A percentile compares a stretch with the other conserved stretches of the same genome.
These are phyloP conservation scores for Syzygium jambos DNA, from an alignment of 345 rosid species.

Conservation along the genomic window DNA sequence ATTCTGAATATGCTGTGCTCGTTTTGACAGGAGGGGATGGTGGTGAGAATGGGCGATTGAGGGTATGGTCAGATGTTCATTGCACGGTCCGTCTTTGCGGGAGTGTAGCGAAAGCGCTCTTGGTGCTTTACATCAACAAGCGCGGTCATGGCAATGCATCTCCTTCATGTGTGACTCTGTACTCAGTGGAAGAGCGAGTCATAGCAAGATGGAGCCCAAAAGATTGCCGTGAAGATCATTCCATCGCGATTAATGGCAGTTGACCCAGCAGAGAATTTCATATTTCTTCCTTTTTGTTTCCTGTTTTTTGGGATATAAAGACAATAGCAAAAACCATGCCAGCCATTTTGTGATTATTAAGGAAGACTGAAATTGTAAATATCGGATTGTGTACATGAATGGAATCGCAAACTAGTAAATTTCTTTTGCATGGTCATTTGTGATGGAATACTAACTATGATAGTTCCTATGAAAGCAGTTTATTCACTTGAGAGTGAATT, in stretches of 20 bases:
- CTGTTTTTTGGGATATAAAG: not conserved
- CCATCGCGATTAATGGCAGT: constrained; percentile 1
- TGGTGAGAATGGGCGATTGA: constrained; percentile 31
- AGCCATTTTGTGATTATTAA: not conserved
- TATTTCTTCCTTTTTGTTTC: not conserved
- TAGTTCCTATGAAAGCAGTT: too few relatives aligned
- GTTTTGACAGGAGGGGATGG: constrained; percentile 30
- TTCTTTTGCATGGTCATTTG: too few relatives aligned
- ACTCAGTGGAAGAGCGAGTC: constrained; percentile 42
- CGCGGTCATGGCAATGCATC: constrained; percentile 18
- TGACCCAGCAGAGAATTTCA: not conserved
- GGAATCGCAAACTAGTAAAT: too few relatives aligned
- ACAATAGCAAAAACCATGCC: not conserved
- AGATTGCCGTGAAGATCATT: constrained; percentile 48
- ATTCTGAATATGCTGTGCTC: constrained; percentile 71
- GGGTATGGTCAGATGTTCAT: constrained; percentile 68
- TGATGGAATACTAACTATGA: too few relatives aligned
- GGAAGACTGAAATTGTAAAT: not conserved
- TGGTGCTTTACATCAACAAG: constrained; percentile 36
- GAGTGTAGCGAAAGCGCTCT: constrained; percentile 66
- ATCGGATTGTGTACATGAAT: too few relatives aligned
- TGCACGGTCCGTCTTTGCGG: constrained; percentile 61
- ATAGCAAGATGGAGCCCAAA: constrained; percentile 66
- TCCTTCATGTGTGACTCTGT: constrained; percentile 34
- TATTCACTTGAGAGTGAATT: too few relatives aligned